Conservation (phyloP, 2,329 filamentous ascomycete genomes). For the Penicillium vulpinum region DNA sequence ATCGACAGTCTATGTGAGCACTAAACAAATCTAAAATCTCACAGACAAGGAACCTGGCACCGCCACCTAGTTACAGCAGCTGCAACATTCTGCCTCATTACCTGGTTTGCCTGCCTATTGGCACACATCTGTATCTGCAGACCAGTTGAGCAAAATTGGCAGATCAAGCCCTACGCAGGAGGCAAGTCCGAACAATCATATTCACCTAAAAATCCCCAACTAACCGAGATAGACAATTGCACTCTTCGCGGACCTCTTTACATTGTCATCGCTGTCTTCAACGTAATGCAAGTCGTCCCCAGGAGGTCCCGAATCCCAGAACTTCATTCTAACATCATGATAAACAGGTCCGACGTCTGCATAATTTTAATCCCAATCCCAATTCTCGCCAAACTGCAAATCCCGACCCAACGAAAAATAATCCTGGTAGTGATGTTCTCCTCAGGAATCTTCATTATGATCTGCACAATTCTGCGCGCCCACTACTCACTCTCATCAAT, state of each 20-base stretch:
- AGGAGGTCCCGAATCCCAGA: background rate
- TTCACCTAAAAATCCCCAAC: too few species aligned
- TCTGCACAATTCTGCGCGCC: conserved; percentile 27
- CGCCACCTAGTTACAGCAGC: conserved; percentile 26
- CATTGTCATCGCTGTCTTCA: conserved; percentile 20
- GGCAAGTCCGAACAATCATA: conserved; percentile 13
- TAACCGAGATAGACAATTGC: conserved; percentile 19
- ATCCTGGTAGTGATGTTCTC: conserved; percentile 25
- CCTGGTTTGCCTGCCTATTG: conserved; percentile 30
- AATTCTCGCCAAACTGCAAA: conserved; percentile 21
- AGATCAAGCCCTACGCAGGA: conserved; percentile 33
- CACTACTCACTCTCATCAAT: conserved; percentile 28
- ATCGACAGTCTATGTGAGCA: background rate
- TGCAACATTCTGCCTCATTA: conserved; percentile 24
- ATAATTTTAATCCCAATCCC: conserved; percentile 25
- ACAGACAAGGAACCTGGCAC: conserved; percentile 27
- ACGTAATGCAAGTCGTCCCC: conserved; percentile 15
- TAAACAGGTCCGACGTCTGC: conserved; percentile 19
- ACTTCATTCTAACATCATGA: background rate
- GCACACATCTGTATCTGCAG: conserved; percentile 33
- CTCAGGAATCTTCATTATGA: conserved; percentile 31
- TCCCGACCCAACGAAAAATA: conserved; percentile 23
- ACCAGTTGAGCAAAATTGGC: conserved; percentile 32
- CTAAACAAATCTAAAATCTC: background rate
- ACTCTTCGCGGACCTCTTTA: conserved; percentile 24